phyloP scores from a whole-genome alignment of 192 early-diverging fungal species.

The Neocallimastix lanati region DNA sequence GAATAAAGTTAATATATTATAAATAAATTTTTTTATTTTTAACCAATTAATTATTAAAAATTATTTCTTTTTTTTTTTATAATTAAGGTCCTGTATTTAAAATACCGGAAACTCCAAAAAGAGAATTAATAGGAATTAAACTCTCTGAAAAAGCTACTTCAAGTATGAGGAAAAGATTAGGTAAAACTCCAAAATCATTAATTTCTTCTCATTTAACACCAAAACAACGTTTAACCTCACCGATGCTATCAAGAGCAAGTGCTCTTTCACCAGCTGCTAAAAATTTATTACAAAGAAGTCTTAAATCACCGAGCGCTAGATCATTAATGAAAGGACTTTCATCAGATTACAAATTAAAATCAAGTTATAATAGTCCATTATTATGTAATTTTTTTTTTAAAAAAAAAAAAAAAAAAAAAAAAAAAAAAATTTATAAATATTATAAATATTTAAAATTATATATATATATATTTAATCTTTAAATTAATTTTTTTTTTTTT shows the following conservation, averaged over 20 bases:
- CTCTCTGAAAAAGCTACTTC: not conserved
- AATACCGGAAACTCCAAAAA: not conserved
- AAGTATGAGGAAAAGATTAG: not conserved
- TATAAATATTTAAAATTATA: too few relatives aligned
- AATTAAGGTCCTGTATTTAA: not conserved
- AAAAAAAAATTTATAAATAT: too few relatives aligned
- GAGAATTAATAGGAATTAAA: not conserved
- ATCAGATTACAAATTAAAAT: not conserved
- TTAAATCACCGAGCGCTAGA: not conserved
- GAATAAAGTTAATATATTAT: too few relatives aligned
- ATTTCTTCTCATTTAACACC: not conserved
- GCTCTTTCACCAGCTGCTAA: not conserved
- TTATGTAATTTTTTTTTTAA: not conserved
- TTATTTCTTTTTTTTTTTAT: too few relatives aligned
- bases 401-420: too few relatives aligned
- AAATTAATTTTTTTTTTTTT: too few relatives aligned
- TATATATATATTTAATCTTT: too few relatives aligned
- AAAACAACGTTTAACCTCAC: not conserved
- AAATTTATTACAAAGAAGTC: not conserved
- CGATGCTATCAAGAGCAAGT: not conserved
- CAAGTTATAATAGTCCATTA: not conserved
- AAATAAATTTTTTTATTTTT: too few relatives aligned
- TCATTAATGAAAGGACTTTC: not conserved
- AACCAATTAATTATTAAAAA: too few relatives aligned
- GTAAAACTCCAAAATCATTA: not conserved